Evolutionary conservation across 306 rosid genomes (phyloP).

Genomic region (Hylodesmum podocarpum): DNA sequence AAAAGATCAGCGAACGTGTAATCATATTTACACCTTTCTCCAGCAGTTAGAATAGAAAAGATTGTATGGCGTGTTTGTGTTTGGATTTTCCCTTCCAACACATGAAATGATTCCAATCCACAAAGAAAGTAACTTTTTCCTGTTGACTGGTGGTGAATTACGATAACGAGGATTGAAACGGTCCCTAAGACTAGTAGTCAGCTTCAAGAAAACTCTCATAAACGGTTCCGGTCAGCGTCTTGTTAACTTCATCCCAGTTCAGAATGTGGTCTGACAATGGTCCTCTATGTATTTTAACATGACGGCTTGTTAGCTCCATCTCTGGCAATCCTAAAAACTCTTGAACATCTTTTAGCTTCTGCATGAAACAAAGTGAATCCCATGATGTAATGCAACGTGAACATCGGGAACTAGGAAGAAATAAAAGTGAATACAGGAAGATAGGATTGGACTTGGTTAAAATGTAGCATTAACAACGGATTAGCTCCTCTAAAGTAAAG

Average conservation of each 20-base stretch:
- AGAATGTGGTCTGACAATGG: conserved; percentile 63
- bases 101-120: too few relatives aligned
- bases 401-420: neutral
- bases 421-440: neutral
- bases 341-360: conserved; percentile 75
- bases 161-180: too few relatives aligned
- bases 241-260: conserved; percentile 89
- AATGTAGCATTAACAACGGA: neutral
- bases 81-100: too few relatives aligned
- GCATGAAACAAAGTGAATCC: conserved; percentile 33
- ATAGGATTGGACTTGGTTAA: neutral
- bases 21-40: conserved; percentile 50
- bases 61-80: too few relatives aligned
- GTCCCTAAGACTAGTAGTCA: conserved; percentile 53
- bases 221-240: conserved; percentile 58
- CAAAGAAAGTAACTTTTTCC: too few relatives aligned
- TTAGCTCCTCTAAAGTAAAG: neutral
- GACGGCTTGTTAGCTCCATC: conserved; percentile 71
- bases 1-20: conserved; percentile 41
- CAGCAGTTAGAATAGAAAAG: conserved; percentile 36
- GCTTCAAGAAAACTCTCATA: conserved; percentile 70
- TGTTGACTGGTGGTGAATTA: too few relatives aligned
- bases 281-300: conserved; percentile 84
- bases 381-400: neutral
- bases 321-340: conserved; percentile 67